Percentiles rank a stretch among this genome's conserved stretches.
Evolutionary conservation across 2,329 filamentous ascomycete genomes (phyloP).

Genomic region (Beauveria caledonica): DNA sequence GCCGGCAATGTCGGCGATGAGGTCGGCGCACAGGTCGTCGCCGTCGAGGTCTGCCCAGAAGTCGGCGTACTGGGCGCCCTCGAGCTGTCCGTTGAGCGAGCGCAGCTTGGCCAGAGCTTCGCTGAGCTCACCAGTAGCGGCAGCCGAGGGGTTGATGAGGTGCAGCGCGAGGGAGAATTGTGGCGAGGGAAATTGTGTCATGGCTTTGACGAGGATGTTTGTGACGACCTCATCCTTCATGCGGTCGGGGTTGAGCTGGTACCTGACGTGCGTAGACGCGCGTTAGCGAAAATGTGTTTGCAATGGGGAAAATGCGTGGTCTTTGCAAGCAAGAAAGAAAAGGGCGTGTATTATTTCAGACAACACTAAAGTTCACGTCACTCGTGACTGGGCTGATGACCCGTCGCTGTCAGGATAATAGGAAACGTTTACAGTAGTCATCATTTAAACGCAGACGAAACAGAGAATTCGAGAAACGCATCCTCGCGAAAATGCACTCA

Average conservation of each 20-base stretch:
- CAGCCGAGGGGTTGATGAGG: slow-evolving; percentile 75
- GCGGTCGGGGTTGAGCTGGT: slow-evolving; percentile 99
- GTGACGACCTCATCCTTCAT: slow-evolving; percentile 95
- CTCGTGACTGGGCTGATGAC: slow-evolving; percentile 40
- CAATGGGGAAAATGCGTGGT: not conserved
- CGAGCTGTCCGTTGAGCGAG: slow-evolving; percentile 76
- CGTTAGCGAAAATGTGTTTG: not conserved
- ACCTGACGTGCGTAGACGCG: slow-evolving; percentile 44
- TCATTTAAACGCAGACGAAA: slow-evolving; percentile 41
- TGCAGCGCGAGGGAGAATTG: slow-evolving; percentile 93
- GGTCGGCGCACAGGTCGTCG: slow-evolving; percentile 91
- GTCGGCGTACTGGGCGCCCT: slow-evolving; percentile 77
- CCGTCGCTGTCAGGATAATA: slow-evolving; percentile 79
- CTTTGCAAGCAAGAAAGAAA: not conserved
- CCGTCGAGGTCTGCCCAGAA: slow-evolving; percentile 93
- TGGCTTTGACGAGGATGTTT: slow-evolving; percentile 96
- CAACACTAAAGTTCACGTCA: slow-evolving; percentile 53
- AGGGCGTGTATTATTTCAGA: slow-evolving; percentile 10
- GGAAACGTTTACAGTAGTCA: slow-evolving; percentile 86
- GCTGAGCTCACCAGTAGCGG: slow-evolving; percentile 61
- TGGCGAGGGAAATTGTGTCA: slow-evolving; percentile 92
- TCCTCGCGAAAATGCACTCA: slow-evolving; percentile 45
- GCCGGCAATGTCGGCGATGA: slow-evolving; percentile 86
- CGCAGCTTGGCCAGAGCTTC: slow-evolving; percentile 89
- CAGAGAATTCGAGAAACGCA: slow-evolving; percentile 1